phyloP scores from a whole-genome alignment of 208 protist species.

The Trypanosoma caninum region DNA sequence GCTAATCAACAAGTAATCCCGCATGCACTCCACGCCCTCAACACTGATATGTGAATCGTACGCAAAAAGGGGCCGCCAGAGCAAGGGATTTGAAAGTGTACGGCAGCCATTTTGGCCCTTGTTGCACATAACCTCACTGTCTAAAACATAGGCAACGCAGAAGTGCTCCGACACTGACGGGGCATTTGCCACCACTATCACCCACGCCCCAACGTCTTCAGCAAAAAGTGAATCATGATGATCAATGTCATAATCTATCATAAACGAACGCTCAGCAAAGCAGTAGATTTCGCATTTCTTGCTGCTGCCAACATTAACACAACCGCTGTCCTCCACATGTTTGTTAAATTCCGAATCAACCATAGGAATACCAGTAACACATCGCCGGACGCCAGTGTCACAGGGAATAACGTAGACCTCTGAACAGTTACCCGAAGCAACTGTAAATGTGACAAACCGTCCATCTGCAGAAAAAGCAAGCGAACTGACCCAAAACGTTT shows the following conservation, averaged over 20 bases:
- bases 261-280: constrained; percentile 18
- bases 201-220: constrained; percentile 36
- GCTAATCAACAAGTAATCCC: constrained; percentile 43
- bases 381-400: constrained; percentile 7
- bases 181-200: constrained; percentile 34
- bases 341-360: neutral
- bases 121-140: constrained; percentile 12
- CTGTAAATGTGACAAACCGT: constrained; percentile 41
- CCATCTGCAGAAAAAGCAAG: constrained; percentile 50
- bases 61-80: constrained; percentile 46
- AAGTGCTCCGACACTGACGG: constrained; percentile 27
- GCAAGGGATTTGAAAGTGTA: neutral
- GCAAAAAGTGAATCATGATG: constrained; percentile 53
- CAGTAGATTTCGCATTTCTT: neutral
- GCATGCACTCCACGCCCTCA: constrained; percentile 41
- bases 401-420: constrained; percentile 45
- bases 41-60: constrained; percentile 40
- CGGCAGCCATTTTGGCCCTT: neutral
- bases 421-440: constrained; percentile 39
- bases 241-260: constrained; percentile 56
- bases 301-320: neutral
- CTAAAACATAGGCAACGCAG: constrained; percentile 43
- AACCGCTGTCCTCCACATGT: neutral
- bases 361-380: constrained; percentile 16
- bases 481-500: constrained; percentile 53